These are phyloP conservation scores for Flaveria robusta DNA, from an alignment of 129 eudicot species.

Conservation along the genomic window DNA sequence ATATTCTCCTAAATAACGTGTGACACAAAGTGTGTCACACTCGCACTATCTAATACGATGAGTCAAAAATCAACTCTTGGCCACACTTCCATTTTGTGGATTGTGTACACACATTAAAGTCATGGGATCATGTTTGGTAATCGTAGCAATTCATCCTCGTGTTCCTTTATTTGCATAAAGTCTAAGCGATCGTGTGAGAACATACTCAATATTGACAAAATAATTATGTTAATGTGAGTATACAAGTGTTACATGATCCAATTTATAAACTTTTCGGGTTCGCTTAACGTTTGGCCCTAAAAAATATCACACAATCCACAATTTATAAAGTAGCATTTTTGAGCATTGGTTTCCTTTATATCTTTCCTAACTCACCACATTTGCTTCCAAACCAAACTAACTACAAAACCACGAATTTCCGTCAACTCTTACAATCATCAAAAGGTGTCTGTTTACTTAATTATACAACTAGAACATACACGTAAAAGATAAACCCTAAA, in stretches of 20 bases:
- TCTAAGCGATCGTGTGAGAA: background rate
- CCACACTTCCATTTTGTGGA: background rate
- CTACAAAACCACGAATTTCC: too few relatives aligned
- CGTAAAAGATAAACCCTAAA: too few relatives aligned
- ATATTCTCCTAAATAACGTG: background rate
- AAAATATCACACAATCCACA: too few relatives aligned
- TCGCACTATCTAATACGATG: background rate
- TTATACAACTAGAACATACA: too few relatives aligned
- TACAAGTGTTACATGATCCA: background rate
- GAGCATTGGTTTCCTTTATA: too few relatives aligned
- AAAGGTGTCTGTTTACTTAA: too few relatives aligned
- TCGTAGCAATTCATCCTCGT: background rate
- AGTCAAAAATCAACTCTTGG: background rate
- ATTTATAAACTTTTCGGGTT: too few relatives aligned
- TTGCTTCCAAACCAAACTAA: too few relatives aligned
- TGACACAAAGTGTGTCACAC: background rate
- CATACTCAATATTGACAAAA: background rate
- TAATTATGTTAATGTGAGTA: too few relatives aligned
- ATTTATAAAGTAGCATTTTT: background rate
- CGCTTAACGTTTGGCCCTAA: too few relatives aligned
- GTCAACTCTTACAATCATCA: too few relatives aligned
- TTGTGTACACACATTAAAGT: background rate
- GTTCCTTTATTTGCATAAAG: background rate
- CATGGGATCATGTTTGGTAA: background rate
- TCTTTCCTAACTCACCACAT: too few relatives aligned